A percentile compares a stretch with the other conserved stretches of the same genome.
Evolutionary conservation across 2,329 filamentous ascomycete species (phyloP).

Genomic region (Colletotrichum camelliae): DNA sequence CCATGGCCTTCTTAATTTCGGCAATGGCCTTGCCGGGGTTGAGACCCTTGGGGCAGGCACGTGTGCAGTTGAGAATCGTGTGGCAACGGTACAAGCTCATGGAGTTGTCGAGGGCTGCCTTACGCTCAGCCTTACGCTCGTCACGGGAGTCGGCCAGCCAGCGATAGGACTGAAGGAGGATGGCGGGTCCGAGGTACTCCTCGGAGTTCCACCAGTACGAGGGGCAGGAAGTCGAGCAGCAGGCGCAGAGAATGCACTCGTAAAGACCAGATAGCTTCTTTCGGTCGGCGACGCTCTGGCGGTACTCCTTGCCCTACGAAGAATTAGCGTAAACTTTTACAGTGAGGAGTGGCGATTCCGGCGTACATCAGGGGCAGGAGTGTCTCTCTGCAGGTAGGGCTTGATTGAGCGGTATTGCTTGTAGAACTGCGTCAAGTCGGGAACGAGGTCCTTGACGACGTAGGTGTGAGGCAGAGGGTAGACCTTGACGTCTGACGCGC

Average conservation of each 20-base stretch:
- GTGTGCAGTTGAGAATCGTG: constrained; percentile 98
- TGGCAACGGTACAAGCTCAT: constrained; percentile 99
- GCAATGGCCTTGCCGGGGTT: constrained; percentile 96
- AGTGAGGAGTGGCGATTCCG: not conserved
- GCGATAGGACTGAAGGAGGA: constrained; percentile 96
- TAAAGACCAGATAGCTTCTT: constrained; percentile 98
- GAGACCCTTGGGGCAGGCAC: constrained; percentile 96
- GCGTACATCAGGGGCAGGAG: constrained; percentile 81
- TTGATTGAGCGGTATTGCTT: constrained; percentile 99
- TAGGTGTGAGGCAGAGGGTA: constrained; percentile 99
- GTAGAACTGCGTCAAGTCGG: constrained; percentile 98
- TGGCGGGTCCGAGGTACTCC: constrained; percentile 96
- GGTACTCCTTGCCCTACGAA: constrained; percentile 83
- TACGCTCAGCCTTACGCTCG: constrained; percentile 85
- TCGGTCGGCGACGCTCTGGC: constrained; percentile 89
- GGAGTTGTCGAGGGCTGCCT: constrained; percentile 92
- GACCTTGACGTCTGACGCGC: constrained; percentile 83
- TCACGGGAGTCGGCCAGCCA: constrained; percentile 97
- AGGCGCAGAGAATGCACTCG: constrained; percentile 99
- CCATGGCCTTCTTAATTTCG: constrained; percentile 98
- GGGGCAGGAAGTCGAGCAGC: constrained; percentile 99
- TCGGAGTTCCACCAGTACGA: constrained; percentile 99
- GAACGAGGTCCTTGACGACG: constrained; percentile 98
- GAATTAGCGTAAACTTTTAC: not conserved
- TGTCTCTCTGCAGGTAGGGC: constrained; percentile 94